A percentile compares a stretch with the other conserved stretches of the same genome.
Conservation (phyloP, 352 stramenopile species). For the Phytophthora pistaciae region DNA sequence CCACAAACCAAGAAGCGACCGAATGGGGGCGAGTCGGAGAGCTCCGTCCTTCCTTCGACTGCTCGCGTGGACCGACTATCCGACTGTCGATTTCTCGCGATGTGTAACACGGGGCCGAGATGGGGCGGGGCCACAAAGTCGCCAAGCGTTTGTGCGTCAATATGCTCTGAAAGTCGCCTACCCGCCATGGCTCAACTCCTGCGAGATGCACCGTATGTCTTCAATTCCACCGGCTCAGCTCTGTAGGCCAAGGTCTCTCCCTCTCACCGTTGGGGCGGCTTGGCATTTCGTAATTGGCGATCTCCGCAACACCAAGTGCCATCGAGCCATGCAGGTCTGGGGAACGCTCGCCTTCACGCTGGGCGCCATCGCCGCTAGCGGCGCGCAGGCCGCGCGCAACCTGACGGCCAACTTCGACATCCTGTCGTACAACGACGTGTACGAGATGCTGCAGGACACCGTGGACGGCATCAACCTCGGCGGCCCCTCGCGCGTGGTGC, state of each 20-base stretch:
- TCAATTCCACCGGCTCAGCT: conserved; percentile 26
- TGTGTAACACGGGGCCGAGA: conserved; percentile 31
- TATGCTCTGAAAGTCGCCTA: conserved; percentile 13
- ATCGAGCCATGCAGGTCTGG: conserved; percentile 26
- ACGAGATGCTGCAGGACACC: conserved; percentile 77
- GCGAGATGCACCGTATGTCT: conserved; percentile 27
- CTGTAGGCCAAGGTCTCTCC: conserved; percentile 5
- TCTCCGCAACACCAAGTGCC: background rate
- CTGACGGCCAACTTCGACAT: conserved; percentile 69
- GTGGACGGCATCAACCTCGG: conserved; percentile 73
- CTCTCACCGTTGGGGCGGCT: background rate
- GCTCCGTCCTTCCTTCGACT: conserved; percentile 6
- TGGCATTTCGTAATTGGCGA: conserved; percentile 28
- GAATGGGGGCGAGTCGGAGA: conserved; percentile 7
- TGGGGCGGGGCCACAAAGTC: conserved; percentile 31
- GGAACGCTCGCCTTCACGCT: conserved; percentile 20
- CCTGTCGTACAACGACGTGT: conserved; percentile 84
- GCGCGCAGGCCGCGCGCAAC: conserved; percentile 35
- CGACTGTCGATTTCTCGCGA: conserved; percentile 27
- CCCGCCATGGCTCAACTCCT: conserved; percentile 12
- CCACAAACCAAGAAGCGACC: conserved; percentile 14
- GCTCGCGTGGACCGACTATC: conserved; percentile 32
- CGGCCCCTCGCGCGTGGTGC: conserved; percentile 77
- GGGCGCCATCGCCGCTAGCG: conserved; percentile 10
- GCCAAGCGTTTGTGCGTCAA: conserved; percentile 20